phyloP scores from a whole-genome alignment of 495 filamentous ascomycete genomes.

The Hypoxylon fuscum region DNA sequence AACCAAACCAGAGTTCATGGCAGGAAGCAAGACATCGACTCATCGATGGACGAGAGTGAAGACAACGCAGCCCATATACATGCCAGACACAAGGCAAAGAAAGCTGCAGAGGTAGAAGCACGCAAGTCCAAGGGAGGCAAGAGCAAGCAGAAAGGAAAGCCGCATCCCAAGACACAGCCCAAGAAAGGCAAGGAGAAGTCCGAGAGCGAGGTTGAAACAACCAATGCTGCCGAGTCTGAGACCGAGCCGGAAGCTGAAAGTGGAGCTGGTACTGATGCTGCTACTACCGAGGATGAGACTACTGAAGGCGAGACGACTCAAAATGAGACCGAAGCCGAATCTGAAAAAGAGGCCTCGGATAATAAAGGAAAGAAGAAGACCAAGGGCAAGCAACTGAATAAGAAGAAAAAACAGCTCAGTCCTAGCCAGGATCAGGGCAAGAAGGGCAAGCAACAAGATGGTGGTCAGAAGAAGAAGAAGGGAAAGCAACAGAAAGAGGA shows the following conservation, averaged over 20 bases:
- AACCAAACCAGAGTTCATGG: conserved; percentile 12
- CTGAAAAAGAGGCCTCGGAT: conserved; percentile 18
- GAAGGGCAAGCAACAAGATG: conserved; percentile 8
- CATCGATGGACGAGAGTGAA: conserved; percentile 18
- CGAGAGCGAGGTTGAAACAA: conserved; percentile 19
- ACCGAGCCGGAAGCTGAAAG: conserved; percentile 14
- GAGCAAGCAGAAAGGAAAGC: conserved; percentile 3
- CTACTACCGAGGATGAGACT: conserved; percentile 10
- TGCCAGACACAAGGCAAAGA: conserved; percentile 30
- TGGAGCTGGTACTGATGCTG: conserved; percentile 6
- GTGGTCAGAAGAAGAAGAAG: conserved; percentile 12
- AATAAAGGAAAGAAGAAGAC: conserved; percentile 25
- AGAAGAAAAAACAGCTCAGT: conserved; percentile 10
- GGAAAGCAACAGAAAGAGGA: conserved; percentile 23
- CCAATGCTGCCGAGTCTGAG: conserved; percentile 7
- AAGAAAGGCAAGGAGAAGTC: conserved; percentile 38
- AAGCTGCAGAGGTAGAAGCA: conserved; percentile 7
- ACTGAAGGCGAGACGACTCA: conserved; percentile 7
- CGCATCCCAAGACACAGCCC: background rate
- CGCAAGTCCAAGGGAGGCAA: conserved; percentile 14
- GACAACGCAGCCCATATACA: conserved; percentile 20
- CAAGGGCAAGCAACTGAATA: conserved; percentile 7
- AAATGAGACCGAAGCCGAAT: conserved; percentile 14
- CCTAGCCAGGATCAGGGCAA: conserved; percentile 13
- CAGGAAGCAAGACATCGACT: conserved; percentile 10